Evolutionary conservation across 805 yeast genomes (phyloP).

Genomic region (Cyberlindnera nakhonratchasimensis): DNA sequence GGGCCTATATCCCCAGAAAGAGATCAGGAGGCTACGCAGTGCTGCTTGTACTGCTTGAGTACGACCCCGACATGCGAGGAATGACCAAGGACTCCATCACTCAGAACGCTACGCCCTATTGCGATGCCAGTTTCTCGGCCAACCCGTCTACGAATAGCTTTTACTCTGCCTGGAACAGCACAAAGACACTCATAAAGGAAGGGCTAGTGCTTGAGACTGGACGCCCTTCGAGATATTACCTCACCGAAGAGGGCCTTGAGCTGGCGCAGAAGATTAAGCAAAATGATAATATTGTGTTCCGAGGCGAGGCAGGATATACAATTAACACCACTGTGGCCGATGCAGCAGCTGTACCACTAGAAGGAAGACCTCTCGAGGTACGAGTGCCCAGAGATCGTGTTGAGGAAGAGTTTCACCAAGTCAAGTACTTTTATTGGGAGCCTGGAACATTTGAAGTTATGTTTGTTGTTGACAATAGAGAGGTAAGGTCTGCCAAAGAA

Average conservation of each 20-base stretch:
- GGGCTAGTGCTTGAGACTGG: slow-evolving; percentile 51
- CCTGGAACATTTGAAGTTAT: slow-evolving; percentile 54
- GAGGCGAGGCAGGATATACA: slow-evolving; percentile 16
- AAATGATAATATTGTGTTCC: slow-evolving; percentile 39
- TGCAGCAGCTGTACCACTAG: no score
- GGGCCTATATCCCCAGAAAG: slow-evolving; percentile 63
- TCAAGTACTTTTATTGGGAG: slow-evolving; percentile 50
- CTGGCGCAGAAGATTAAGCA: slow-evolving; percentile 55
- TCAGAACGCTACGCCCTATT: slow-evolving; percentile 48
- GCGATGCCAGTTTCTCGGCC: slow-evolving; percentile 53
- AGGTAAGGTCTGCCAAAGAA: slow-evolving; percentile 63
- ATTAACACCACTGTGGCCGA: no score
- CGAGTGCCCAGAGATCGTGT: neutral
- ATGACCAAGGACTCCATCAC: slow-evolving; percentile 59
- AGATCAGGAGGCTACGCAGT: slow-evolving; percentile 87
- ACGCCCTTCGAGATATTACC: slow-evolving; percentile 49
- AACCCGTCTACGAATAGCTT: slow-evolving; percentile 60
- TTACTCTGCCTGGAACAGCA: slow-evolving; percentile 74
- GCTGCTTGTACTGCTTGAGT: slow-evolving; percentile 51
- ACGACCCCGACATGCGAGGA: slow-evolving; percentile 51
- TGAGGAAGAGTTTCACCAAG: slow-evolving; percentile 3
- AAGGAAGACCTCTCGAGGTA: neutral
- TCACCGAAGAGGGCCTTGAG: slow-evolving; percentile 67
- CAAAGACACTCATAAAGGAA: slow-evolving; percentile 58
- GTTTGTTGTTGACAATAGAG: slow-evolving; percentile 77